A percentile compares a stretch with the other conserved stretches of the same genome.
Evolutionary conservation across 1,139 yeast species (phyloP).

Genomic region (Sugiyamaella japonica): DNA sequence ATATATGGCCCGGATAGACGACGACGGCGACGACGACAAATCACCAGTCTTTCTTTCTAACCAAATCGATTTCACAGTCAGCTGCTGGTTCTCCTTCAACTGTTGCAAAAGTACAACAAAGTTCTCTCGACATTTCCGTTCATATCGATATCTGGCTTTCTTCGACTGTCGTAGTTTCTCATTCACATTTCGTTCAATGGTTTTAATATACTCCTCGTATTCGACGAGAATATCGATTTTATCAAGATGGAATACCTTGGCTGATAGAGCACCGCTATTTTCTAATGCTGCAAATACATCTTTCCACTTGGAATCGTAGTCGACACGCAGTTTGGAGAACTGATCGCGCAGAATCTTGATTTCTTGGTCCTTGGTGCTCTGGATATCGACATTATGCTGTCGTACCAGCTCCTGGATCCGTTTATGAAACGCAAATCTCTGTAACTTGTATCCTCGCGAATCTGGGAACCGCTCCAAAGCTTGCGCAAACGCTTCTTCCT

Average conservation of each 20-base stretch:
- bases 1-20: conserved; percentile 38
- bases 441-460: conserved; percentile 25
- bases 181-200: conserved; percentile 45
- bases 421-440: conserved; percentile 49
- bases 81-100: conserved; percentile 42
- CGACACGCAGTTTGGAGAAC: conserved; percentile 40
- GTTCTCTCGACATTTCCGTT: conserved; percentile 63
- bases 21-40: not conserved
- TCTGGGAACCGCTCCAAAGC: conserved; percentile 3
- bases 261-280: conserved; percentile 54
- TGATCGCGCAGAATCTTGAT: conserved; percentile 29
- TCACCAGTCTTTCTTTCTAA: conserved; percentile 38
- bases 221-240: conserved; percentile 61
- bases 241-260: conserved; percentile 54
- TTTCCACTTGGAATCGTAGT: conserved; percentile 46
- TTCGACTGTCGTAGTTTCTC: conserved; percentile 40
- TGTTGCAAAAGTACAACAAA: conserved; percentile 52
- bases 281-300: conserved; percentile 45
- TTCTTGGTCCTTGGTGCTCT: conserved; percentile 25
- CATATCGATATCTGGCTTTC: conserved; percentile 50
- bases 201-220: conserved; percentile 53
- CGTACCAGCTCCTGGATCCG: conserved; percentile 48
- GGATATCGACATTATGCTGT: conserved; percentile 42
- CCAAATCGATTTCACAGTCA: conserved; percentile 63
- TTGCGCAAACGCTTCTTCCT: conserved; percentile 9